Percentiles rank a stretch among this genome's conserved stretches.
phyloP scores from a whole-genome alignment of 768 basidiomycete genomes.

The Dioszegia crocea region DNA sequence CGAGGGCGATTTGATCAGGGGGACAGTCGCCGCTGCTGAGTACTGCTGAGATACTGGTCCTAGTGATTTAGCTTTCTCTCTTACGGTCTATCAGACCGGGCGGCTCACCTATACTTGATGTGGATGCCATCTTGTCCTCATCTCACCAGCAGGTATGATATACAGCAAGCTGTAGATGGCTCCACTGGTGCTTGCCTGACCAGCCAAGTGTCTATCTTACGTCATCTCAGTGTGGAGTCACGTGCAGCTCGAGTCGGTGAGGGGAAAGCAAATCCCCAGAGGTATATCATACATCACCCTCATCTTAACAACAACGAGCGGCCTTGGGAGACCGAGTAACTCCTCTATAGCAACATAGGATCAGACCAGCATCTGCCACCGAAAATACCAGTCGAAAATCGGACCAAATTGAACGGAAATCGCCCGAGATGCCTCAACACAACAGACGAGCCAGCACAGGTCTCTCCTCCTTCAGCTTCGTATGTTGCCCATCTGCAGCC shows the following conservation, averaged over 20 bases:
- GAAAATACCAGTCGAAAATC: too few relatives aligned
- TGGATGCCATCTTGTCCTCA: not conserved
- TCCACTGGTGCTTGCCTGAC: not conserved
- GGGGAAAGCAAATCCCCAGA: too few relatives aligned
- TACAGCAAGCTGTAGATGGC: not conserved
- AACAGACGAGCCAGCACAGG: not conserved
- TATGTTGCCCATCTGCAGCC: not conserved
- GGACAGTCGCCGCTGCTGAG: constrained; percentile 67
- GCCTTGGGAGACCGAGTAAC: too few relatives aligned
- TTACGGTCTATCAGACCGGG: not conserved
- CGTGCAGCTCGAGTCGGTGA: too few relatives aligned
- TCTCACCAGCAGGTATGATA: not conserved
- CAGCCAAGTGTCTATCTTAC: too few relatives aligned
- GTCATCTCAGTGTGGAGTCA: too few relatives aligned
- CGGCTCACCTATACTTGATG: constrained; percentile 5
- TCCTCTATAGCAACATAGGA: too few relatives aligned
- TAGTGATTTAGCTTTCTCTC: constrained; percentile 1
- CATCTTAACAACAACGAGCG: too few relatives aligned
- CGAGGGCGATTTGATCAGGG: constrained; percentile 87
- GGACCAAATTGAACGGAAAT: too few relatives aligned
- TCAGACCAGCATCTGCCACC: too few relatives aligned
- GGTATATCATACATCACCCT: too few relatives aligned
- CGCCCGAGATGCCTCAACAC: not conserved
- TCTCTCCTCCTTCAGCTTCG: not conserved
- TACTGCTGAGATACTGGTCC: constrained; percentile 62